Evolutionary conservation across 2,329 filamentous ascomycete genomes (phyloP).

Genomic region (Alternaria postmessia): DNA sequence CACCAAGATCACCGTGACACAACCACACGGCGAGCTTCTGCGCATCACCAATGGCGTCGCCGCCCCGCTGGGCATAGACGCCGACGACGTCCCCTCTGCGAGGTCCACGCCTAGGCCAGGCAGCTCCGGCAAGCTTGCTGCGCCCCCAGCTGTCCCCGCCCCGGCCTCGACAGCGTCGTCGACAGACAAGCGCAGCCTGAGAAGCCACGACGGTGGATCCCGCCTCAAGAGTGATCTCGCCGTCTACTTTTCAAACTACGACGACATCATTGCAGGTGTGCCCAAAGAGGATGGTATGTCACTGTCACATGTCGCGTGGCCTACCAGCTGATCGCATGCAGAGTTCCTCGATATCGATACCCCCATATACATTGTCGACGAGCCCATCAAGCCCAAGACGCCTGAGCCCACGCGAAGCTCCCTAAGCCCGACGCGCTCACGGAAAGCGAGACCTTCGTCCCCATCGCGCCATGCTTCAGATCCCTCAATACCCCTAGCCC

Average conservation of each 20-base stretch:
- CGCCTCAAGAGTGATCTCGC: slow-evolving; percentile 91
- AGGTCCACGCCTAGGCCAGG: slow-evolving; percentile 42
- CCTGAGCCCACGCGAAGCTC: slow-evolving; percentile 33
- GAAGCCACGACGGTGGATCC: slow-evolving; percentile 82
- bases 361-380: slow-evolving; percentile 74
- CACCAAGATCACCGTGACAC: slow-evolving; percentile 53
- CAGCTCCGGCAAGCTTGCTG: slow-evolving; percentile 37
- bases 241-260: slow-evolving; percentile 91
- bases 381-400: slow-evolving; percentile 50
- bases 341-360: slow-evolving; percentile 78
- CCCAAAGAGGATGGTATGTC: slow-evolving; percentile 75
- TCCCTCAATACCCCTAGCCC: slow-evolving; percentile 24
- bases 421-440: slow-evolving; percentile 35
- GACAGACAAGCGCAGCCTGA: slow-evolving; percentile 76
- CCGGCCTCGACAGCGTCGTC: slow-evolving; percentile 18
- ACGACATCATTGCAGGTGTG: slow-evolving; percentile 89
- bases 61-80: slow-evolving; percentile 42
- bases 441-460: slow-evolving; percentile 31
- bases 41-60: slow-evolving; percentile 55
- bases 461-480: slow-evolving; percentile 26
- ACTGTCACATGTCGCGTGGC: slow-evolving; percentile 15
- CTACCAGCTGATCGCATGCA: slow-evolving; percentile 50
- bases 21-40: slow-evolving; percentile 54
- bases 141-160: slow-evolving; percentile 27
- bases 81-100: slow-evolving; percentile 45